Percentiles rank a stretch among this genome's conserved stretches.
Evolutionary conservation across 495 filamentous ascomycete species (phyloP).

Genomic region (Cladorrhinum samala): DNA sequence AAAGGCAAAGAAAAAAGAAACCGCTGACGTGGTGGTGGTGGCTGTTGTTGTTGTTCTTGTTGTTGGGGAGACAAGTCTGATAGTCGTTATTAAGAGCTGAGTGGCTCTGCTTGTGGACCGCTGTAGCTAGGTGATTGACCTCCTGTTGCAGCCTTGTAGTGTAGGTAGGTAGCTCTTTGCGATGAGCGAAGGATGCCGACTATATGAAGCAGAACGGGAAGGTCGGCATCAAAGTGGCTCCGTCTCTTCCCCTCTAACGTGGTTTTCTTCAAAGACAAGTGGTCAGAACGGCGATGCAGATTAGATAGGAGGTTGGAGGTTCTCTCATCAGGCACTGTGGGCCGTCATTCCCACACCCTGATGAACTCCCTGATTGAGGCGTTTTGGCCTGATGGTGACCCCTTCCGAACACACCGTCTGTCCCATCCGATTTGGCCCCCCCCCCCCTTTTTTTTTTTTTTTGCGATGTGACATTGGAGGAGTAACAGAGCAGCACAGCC

Average conservation of each 20-base stretch:
- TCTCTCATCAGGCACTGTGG: conserved; percentile 4
- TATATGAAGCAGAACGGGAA: not conserved
- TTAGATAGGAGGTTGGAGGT: not conserved
- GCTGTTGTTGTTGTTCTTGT: not conserved
- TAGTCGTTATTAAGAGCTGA: too few species aligned
- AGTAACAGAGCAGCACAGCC: too few species aligned
- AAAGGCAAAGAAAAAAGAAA: not conserved
- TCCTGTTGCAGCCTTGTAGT: too few species aligned
- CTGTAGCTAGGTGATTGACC: too few species aligned
- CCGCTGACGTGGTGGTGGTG: not conserved
- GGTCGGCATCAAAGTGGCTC: not conserved
- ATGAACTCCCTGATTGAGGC: conserved; percentile 5
- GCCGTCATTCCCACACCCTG: conserved; percentile 4
- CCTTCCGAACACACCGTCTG: not conserved
- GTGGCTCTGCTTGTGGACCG: too few species aligned
- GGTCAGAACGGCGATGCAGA: too few species aligned
- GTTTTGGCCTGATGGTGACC: not conserved
- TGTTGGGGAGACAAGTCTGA: not conserved
- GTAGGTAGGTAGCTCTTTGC: too few species aligned
- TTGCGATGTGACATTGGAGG: not conserved
- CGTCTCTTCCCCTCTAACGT: too few species aligned
- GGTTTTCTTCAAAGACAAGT: too few species aligned
- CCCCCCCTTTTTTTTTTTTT: not conserved
- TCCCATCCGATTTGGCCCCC: not conserved
- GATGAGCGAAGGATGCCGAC: too few species aligned